Percentiles rank a stretch among this genome's conserved stretches.
These are phyloP conservation scores for Phytophthora hibernalis DNA, from an alignment of 352 stramenopile species.

Conservation along the genomic window DNA sequence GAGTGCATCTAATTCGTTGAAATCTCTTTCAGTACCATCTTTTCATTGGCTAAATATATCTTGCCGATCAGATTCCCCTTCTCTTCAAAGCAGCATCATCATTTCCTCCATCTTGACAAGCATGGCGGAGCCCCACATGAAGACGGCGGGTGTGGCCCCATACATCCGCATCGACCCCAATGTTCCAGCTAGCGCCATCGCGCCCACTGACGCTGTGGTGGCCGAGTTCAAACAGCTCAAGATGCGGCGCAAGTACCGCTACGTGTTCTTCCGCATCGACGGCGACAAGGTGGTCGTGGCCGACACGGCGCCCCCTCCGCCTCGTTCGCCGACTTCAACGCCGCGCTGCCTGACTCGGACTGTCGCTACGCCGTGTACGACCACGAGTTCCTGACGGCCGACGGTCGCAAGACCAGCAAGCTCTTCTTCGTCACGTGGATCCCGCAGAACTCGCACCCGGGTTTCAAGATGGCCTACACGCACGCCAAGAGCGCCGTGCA, in stretches of 20 bases:
- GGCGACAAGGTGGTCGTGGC: constrained; percentile 74
- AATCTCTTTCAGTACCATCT: no score
- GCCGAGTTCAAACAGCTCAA: constrained; percentile 89
- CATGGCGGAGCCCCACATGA: constrained; percentile 87
- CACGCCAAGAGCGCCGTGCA: constrained; percentile 88
- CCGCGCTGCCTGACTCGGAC: constrained; percentile 77
- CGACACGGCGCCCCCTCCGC: constrained; percentile 53
- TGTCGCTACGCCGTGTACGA: constrained; percentile 91
- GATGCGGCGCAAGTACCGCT: constrained; percentile 89
- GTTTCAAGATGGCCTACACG: constrained; percentile 90
- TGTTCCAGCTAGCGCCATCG: constrained; percentile 74
- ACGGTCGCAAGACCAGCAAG: constrained; percentile 89
- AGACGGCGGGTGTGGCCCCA: constrained; percentile 82
- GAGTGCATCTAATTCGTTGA: no score
- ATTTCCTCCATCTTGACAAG: not conserved
- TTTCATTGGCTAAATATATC: no score
- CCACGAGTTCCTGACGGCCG: constrained; percentile 76
- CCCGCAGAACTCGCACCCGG: constrained; percentile 81
- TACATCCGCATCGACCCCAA: constrained; percentile 85
- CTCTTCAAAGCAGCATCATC: constrained; percentile 5
- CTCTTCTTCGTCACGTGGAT: constrained; percentile 92
- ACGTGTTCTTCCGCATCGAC: constrained; percentile 86
- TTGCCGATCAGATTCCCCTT: not conserved
- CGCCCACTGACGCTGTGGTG: constrained; percentile 61
- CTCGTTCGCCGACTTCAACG: constrained; percentile 63